Evolutionary conservation across 2,329 filamentous ascomycete genomes (phyloP), one percentile per base, ranked within the genome.

Genomic region (Exophiala aquamarina): DNA sequence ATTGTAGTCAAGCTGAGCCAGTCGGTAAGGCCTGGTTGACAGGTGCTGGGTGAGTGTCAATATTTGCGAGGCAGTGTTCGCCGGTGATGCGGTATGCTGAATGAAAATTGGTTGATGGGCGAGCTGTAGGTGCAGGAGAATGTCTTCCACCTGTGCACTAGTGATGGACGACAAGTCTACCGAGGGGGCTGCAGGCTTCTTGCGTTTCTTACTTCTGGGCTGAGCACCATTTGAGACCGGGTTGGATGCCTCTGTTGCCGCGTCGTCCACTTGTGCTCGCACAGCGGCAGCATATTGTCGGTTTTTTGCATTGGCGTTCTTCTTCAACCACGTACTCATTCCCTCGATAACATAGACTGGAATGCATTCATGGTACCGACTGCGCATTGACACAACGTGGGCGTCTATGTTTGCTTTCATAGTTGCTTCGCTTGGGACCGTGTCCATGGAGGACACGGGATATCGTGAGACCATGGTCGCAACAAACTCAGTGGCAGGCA

Each of bases 31-130:
- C 17, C 86, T 81, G 1, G 83, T 87, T 6, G 85, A 86, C 39
- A 92, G 83, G 62, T 92, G 84, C 60, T 90, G 84, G 0, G 88
- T 92, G 59, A 91, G 89, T 26, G 78, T 73, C 21, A 77, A 71
- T 21, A 91, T 81, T 84, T 86, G 89, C 57, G 84, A 78, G 2
- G 86, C 84, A 1, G 85, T 87, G 59, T 89, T 84, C 0, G 78
- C 61, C 0, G 77, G 60, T 2, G 70, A 66, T 11, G 65, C 67
- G 1, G 84, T 87, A 63, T 92, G 86, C 62, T 90, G 85, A 35
- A 91, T 81, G 3, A 88, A 69, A 17, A 79, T 79, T 9, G 53
- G 53, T 4, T 72, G 70, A 64, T 91, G 82, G 18, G 77, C 65
- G 4, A 91, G 75, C 63, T 92, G 87, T 3, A 92, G 69, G 13